Base-by-base conservation (phyloP, 228 moss, liverwort and hornwort species). In the Sphagnum magellanicum region DNA sequence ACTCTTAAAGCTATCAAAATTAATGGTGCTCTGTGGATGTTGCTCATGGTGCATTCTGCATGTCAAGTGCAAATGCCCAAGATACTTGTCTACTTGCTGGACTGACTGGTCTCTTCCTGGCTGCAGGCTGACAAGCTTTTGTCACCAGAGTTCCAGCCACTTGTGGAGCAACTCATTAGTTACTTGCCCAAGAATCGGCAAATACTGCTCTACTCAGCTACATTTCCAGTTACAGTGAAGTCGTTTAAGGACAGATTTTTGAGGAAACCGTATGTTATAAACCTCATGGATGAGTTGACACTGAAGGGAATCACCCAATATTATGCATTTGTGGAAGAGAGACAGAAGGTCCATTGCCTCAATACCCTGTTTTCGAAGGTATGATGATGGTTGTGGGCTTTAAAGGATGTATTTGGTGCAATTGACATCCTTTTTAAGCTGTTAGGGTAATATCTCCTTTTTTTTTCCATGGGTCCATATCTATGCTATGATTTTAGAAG, bases 261-360 rank as follows among this genome's bases (percentile, higher is more conserved):
- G 14, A 73, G 86, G 67, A 86, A 86, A 61, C 89, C 89, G 66
- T 89, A 89, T 70, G 86, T 89, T n/a, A 89, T 89, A 75, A 89
- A 89, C 69, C 86, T 89, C 48, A 89, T 89, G 89, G 89, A 89
- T 69, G 89, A 89, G 77, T 69, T 89, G 74, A 89, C 89, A 5
- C 55, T 89, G 71, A 89, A 89, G 76, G 89, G 89, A 59, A 89
- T 89, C 49, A 89, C 89, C 8, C 89, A 89, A 73, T 89, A 83
- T 67, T 89, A 89, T 74, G 89, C 89, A 4, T 89, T 89, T 71
- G 89, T 89, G 66, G 89, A 89, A 79, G 89, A 89, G 75, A 79
- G 89, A 70, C 89, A 89, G 85, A 89, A 89, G 70, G 83, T 89
- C 65, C 89, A 89, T 61, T 89, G 89, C 68, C 64, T 89, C 69